phyloP scores from a whole-genome alignment of 768 basidiomycete genomes.

The Phlebiopsis flavidoalba region DNA sequence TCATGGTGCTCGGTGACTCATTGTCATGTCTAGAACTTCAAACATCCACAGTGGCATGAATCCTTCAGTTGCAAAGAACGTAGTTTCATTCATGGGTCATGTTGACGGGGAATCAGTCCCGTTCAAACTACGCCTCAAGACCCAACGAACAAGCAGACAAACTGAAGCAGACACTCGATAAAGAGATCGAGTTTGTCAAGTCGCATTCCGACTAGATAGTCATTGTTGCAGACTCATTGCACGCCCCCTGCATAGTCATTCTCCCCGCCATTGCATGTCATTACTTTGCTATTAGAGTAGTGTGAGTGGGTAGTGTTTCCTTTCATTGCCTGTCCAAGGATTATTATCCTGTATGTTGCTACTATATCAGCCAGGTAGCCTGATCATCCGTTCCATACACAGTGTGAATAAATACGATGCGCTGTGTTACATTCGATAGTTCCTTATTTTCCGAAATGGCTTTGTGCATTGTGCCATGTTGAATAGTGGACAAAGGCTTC shows the following conservation, averaged over 20 bases:
- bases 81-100: constrained; percentile 65
- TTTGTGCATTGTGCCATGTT: constrained; percentile 90
- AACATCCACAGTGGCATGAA: constrained; percentile 55
- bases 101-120: constrained; percentile 53
- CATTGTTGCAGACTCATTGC: not conserved
- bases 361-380: not conserved
- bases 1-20: not conserved
- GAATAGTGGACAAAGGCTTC: constrained; percentile 94
- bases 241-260: not conserved
- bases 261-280: not conserved
- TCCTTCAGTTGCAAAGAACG: constrained; percentile 45
- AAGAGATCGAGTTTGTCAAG: constrained; percentile 47
- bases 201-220: constrained; percentile 12
- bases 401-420: constrained; percentile 2
- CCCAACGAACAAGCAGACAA: constrained; percentile 51
- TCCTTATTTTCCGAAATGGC: constrained; percentile 53
- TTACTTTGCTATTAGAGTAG: too few species aligned
- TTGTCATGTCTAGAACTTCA: constrained; percentile 58
- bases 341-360: not conserved
- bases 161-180: constrained; percentile 55
- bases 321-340: too few species aligned
- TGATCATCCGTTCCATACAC: not conserved
- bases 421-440: not conserved
- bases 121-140: constrained; percentile 58
- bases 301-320: too few species aligned